A percentile compares a stretch with the other conserved stretches of the same genome.
phyloP scores from a whole-genome alignment of 2,329 filamentous ascomycete genomes.

The Nakataea oryzae region DNA sequence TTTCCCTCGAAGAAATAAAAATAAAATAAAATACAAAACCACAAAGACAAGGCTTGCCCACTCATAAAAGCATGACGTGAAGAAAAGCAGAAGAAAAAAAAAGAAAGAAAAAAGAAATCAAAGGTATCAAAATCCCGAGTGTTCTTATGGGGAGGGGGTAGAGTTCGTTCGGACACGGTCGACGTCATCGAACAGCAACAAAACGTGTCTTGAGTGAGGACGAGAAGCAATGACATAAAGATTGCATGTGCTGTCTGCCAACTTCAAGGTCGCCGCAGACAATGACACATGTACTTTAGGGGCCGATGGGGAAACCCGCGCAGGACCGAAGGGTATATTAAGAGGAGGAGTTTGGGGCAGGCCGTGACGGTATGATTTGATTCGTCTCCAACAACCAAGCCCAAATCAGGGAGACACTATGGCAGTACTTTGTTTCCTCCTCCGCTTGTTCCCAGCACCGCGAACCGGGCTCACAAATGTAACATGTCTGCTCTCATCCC shows the following conservation, averaged over 20 bases:
- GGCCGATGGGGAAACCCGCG: background rate
- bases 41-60: background rate
- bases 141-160: background rate
- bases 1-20: background rate
- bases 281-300: background rate
- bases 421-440: conserved; percentile 16
- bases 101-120: background rate
- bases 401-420: background rate
- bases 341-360: background rate
- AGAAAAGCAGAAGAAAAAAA: background rate
- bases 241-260: background rate
- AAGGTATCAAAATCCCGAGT: background rate
- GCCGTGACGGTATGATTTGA: background rate
- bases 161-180: too few species aligned
- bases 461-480: conserved; percentile 43
- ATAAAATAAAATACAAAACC: too few species aligned
- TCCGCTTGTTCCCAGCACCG: conserved; percentile 21
- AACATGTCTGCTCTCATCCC: conserved; percentile 44
- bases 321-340: background rate
- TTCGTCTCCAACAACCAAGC: background rate
- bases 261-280: background rate
- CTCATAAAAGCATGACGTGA: background rate
- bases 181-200: too few species aligned
- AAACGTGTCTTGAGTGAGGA: background rate
- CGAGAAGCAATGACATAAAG: background rate